Base-by-base conservation (phyloP, 2,329 filamentous ascomycete species). In the Ceratocystis huliohia region DNA sequence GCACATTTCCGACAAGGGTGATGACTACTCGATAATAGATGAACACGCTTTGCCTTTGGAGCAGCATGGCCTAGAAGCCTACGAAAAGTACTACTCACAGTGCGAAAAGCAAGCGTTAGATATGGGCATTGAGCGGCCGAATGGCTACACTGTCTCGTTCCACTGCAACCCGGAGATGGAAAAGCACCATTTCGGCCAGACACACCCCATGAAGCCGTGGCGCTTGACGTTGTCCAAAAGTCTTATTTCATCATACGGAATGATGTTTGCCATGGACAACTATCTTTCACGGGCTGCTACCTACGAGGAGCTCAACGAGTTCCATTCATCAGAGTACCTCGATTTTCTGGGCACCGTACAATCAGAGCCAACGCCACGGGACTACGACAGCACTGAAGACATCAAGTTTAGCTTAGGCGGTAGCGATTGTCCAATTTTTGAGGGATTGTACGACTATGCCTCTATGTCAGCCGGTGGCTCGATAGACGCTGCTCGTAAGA, bases 191-290 rank as follows among this genome's bases (percentile, higher is more conserved):
- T 99, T 99, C 75, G 94, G 94, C 70, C 88, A 90, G 77, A 92
- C 90, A 8, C 94, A 99, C 79, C 94, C 94, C 22, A 99, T 99
- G 94, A 99, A 99, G 76, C 94, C 94, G 68, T 97, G 94, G 93
- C 89, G 94, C 45, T 79, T 99, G 70, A 96, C 92, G 17, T 82
- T 99, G 66, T 95, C 94, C 66, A 97, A 99, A 75, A 91, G 94
- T 72, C 84, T 99, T 61, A 91, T 99, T 69, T 87, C 95, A 74
- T 88, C 91, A 1, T 97, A 97, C 75, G 94, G 94, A 70, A 90
- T 99, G 83, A 91, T 95, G 72, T 89, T 93, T 72, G 91, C 91
- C 69, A 97, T 99, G 94, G 91, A 97, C 76, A 88, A 93, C 70
- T 96, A 95, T 76, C 83, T 91, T 64, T 84, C 93, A 28, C 85